Conservation (phyloP, 768 basidiomycete genomes). For the Lactarius sanguifluus region DNA sequence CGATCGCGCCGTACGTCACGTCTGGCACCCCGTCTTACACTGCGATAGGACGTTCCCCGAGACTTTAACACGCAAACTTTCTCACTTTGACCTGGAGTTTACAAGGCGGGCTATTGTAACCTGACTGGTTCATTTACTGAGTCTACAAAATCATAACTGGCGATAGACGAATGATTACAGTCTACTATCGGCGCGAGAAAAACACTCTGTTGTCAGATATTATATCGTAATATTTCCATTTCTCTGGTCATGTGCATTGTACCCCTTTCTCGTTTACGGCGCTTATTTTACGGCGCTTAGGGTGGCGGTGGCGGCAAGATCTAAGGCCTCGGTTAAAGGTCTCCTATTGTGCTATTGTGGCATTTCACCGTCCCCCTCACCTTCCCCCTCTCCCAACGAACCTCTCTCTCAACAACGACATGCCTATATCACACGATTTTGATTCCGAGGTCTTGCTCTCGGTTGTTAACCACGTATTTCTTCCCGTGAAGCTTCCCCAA, state of each 20-base stretch:
- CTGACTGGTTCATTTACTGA: not conserved
- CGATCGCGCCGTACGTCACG: too few relatives aligned
- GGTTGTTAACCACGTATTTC: conserved; percentile 13
- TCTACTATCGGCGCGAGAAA: too few relatives aligned
- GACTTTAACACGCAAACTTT: not conserved
- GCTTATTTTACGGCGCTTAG: not conserved
- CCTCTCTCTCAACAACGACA: not conserved
- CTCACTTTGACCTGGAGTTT: not conserved
- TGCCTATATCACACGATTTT: not conserved
- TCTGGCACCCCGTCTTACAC: too few relatives aligned
- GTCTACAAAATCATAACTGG: not conserved
- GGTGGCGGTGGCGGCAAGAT: not conserved
- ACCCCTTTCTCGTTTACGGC: not conserved
- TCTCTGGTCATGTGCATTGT: not conserved
- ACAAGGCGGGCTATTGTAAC: not conserved
- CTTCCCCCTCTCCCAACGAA: not conserved
- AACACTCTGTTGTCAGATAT: too few relatives aligned
- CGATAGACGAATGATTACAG: not conserved
- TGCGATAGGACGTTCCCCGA: not conserved
- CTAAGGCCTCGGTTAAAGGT: not conserved
- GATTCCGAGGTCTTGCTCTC: conserved; percentile 2
- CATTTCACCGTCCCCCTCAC: not conserved
- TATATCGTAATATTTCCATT: too few relatives aligned
- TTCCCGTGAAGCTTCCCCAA: conserved; percentile 22
- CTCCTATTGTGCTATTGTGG: not conserved